Evolutionary conservation across 1,284 basidiomycete genomes (phyloP), one percentile per base, ranked within the genome.

Genomic region (Fistulinella cinereoalba): DNA sequence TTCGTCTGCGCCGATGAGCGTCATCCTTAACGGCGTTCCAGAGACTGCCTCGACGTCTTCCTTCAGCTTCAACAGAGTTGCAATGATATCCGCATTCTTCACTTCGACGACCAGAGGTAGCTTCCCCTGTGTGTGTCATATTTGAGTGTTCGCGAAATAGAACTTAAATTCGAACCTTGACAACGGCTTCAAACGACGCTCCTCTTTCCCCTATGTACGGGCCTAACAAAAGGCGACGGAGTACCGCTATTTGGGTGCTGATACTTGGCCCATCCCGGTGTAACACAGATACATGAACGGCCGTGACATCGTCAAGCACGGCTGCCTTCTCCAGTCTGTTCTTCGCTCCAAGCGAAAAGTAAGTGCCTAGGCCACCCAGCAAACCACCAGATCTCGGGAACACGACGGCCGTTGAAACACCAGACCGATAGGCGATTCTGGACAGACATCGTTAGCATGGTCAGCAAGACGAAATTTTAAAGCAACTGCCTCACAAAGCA

Each of bases 31-130:
- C 1, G 52, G 47, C 3, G 57, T 58, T 6, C 73, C 61, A 16
- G 52, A 61, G 11, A 59, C 55, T 0, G 56, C 54, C 50, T 91
- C 88, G 15, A 88, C 75, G 54, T 91, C 83, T 51, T 74, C 72
- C 74, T 92, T 92, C 48, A 96, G 72, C 13, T 75, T 65, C 28
- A 96, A 69, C 15, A 96, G 67, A 8, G 86, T 82, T 0, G 87
- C 85, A 41, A 95, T 93, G 38, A 85, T 71, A 65, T 94, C 88
- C 10, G 87, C 88, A 47, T 76, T 80, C 53, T 77, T 67, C 0
- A 75, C 75, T 2, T 75, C 67, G 18, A 86, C 68, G 2, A 85
- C 79, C 37, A 88, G 61, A 10, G 81, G 76, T 11, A 80, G 49
- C 29, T 71, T 56, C 23, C 83, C 79, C 66, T 76, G 44, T 36